These are phyloP conservation scores for Penicillium brasilianum DNA, from an alignment of 2,329 filamentous ascomycete species.

Conservation along the genomic window DNA sequence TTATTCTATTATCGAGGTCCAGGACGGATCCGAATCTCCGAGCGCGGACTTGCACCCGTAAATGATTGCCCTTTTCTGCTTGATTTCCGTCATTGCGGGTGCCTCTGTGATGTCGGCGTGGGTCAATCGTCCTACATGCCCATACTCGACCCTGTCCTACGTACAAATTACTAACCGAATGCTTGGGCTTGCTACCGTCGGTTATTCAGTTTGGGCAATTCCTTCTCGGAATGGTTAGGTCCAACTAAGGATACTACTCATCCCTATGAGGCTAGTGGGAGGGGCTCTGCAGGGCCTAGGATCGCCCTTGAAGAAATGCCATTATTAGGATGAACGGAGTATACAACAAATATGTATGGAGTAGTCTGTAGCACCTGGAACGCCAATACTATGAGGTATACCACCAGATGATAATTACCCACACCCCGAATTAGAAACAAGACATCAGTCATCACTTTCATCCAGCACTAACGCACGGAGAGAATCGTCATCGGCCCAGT, in stretches of 20 bases:
- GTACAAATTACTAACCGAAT: conserved; percentile 5
- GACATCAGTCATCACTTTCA: conserved; percentile 59
- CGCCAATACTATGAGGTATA: not conserved
- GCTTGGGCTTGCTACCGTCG: not conserved
- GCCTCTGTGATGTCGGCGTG: conserved; percentile 25
- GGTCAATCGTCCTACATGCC: conserved; percentile 25
- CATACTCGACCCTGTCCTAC: conserved; percentile 13
- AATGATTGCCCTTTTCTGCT: conserved; percentile 3
- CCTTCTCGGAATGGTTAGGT: not conserved
- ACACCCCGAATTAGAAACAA: not conserved
- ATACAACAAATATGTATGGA: not conserved
- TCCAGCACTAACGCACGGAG: conserved; percentile 74
- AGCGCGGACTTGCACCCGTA: not conserved
- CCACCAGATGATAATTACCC: not conserved
- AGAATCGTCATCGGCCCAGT: conserved; percentile 74
- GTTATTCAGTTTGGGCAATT: not conserved
- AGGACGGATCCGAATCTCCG: not conserved
- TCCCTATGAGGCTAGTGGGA: conserved; percentile 1
- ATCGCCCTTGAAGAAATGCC: conserved; percentile 4
- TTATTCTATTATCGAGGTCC: not conserved
- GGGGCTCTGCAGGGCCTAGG: not conserved
- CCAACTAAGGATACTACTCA: not conserved
- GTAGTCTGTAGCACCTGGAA: conserved; percentile 1
- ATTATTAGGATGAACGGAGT: not conserved
- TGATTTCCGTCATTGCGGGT: conserved; percentile 23